A percentile compares a stretch with the other conserved stretches of the same genome.
Conservation (phyloP, 306 rosid species). For the Ochetophila trinervis region DNA sequence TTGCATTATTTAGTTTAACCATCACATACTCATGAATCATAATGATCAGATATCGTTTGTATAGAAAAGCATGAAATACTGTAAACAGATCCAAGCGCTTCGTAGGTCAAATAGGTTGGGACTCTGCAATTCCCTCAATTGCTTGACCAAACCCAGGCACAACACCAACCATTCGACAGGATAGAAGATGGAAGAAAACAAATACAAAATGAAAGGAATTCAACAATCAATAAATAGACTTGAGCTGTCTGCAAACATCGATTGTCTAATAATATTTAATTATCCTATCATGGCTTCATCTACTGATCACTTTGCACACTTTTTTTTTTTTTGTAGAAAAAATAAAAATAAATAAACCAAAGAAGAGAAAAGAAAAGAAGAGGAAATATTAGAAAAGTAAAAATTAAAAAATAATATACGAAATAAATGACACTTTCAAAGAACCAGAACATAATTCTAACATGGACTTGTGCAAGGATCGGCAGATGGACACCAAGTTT, state of each 20-base stretch:
- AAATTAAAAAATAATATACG: not conserved
- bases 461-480: slow-evolving; percentile 24
- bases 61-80: no score
- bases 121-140: no score
- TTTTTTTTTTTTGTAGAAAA: not conserved
- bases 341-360: not conserved
- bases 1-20: no score
- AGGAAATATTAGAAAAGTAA: not conserved
- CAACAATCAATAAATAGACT: not conserved
- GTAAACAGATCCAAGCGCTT: no score
- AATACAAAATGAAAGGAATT: no score
- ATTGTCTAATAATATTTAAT: not conserved
- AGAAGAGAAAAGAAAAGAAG: not conserved
- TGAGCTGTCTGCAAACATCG: not conserved
- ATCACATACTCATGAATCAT: no score
- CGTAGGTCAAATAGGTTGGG: no score
- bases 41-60: no score
- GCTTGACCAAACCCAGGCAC: no score
- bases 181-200: no score
- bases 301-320: not conserved
- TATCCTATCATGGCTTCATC: not conserved
- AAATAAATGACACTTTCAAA: not conserved
- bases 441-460: slow-evolving; percentile 20
- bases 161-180: no score
- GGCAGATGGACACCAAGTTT: slow-evolving; percentile 25